Percentiles rank a stretch among this genome's conserved stretches.
phyloP scores from a whole-genome alignment of 441 rosid species.

The Erodium trifolium region DNA sequence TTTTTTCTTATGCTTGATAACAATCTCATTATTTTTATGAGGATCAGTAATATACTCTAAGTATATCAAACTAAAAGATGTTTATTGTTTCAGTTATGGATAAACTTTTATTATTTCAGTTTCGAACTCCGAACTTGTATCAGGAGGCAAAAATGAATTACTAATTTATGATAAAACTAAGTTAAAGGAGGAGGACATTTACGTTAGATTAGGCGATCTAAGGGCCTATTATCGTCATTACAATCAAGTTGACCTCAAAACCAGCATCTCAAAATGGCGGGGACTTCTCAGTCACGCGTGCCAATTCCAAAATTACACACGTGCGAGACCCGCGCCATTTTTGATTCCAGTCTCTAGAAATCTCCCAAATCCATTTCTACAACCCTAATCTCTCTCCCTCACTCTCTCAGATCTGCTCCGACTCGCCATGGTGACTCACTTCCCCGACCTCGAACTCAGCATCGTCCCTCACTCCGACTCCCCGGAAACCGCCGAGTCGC shows the following conservation, averaged over 20 bases:
- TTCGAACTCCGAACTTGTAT: no score
- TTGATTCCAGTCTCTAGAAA: conserved; percentile 12
- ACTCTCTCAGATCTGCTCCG: neutral
- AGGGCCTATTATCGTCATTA: neutral
- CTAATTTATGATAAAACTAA: no score
- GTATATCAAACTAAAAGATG: no score
- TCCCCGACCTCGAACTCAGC: conserved; percentile 20
- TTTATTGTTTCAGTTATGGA: no score
- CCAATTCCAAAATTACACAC: conserved; percentile 4
- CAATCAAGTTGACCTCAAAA: neutral
- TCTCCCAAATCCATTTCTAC: conserved; percentile 7
- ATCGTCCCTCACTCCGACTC: conserved; percentile 15
- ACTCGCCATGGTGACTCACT: conserved; percentile 25
- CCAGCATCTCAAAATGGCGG: neutral
- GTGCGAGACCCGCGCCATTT: conserved; percentile 20
- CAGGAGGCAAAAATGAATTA: no score
- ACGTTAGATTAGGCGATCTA: neutral
- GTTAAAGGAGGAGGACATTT: no score
- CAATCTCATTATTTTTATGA: no score
- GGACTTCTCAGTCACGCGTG: conserved; percentile 11
- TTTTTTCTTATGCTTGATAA: no score
- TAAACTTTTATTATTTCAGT: no score
- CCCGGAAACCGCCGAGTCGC: conserved; percentile 24
- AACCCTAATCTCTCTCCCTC: conserved; percentile 12
- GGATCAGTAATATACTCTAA: no score